Evolutionary conservation across 805 yeast genomes (phyloP).

Genomic region (Sungouiella thailandica): DNA sequence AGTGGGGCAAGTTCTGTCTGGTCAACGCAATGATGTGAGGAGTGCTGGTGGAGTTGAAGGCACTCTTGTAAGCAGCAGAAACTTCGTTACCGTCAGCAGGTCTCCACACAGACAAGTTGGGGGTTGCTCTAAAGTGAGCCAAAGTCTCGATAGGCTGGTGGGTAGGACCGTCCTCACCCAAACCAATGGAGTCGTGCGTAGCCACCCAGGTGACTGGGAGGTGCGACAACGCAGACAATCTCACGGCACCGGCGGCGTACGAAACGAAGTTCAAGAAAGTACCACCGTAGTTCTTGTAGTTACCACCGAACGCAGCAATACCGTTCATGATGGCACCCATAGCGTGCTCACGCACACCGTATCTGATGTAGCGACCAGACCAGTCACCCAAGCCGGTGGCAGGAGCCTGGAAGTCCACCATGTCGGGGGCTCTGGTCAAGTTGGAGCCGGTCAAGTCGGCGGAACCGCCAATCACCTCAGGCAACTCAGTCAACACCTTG

Average conservation of each 20-base stretch:
- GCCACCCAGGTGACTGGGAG: slow-evolving; percentile 85
- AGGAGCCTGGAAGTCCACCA: slow-evolving; percentile 91
- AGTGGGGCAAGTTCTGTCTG: slow-evolving; percentile 88
- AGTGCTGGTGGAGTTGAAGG: slow-evolving; percentile 56
- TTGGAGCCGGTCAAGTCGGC: slow-evolving; percentile 98
- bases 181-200: slow-evolving; percentile 85
- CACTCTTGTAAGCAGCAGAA: slow-evolving; percentile 73
- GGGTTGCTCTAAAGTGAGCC: slow-evolving; percentile 81
- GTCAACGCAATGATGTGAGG: slow-evolving; percentile 75
- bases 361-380: slow-evolving; percentile 90
- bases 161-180: slow-evolving; percentile 93
- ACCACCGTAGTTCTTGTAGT: slow-evolving; percentile 90
- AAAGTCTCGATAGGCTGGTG: slow-evolving; percentile 89
- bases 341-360: slow-evolving; percentile 98
- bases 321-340: slow-evolving; percentile 99
- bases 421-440: slow-evolving; percentile 80
- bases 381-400: slow-evolving; percentile 75
- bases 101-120: slow-evolving; percentile 84
- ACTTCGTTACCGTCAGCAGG: slow-evolving; percentile 91
- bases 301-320: slow-evolving; percentile 85
- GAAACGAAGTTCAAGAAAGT: slow-evolving; percentile 92
- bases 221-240: slow-evolving; percentile 79
- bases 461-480: slow-evolving; percentile 95
- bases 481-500: slow-evolving; percentile 57
- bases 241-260: slow-evolving; percentile 82